Conservation (phyloP, 2,329 filamentous ascomycete genomes). For the Stachybotrys echinatus region DNA sequence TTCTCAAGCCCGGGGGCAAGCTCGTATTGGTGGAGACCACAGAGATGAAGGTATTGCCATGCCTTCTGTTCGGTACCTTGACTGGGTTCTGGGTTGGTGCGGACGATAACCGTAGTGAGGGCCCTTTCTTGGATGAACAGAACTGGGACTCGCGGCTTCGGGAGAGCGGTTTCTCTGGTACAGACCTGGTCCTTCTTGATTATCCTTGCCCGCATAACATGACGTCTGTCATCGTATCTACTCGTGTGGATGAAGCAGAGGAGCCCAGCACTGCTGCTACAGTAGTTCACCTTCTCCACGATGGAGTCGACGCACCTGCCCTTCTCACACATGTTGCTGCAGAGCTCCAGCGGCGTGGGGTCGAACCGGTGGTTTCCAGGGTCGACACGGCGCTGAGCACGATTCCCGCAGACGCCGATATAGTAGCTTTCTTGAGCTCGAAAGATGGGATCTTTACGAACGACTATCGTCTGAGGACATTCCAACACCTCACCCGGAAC, state of each 20-base stretch:
- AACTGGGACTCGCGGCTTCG: constrained; percentile 6
- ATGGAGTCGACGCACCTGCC: neutral
- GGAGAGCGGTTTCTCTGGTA: neutral
- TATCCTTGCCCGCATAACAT: neutral
- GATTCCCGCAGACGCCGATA: neutral
- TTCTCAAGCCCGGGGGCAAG: constrained; percentile 17
- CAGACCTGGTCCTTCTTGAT: neutral
- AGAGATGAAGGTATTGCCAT: neutral
- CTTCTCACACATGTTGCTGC: neutral
- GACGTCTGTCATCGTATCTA: neutral
- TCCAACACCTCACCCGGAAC: constrained; percentile 2
- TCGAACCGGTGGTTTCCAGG: neutral
- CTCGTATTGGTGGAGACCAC: constrained; percentile 16
- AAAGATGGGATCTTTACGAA: neutral
- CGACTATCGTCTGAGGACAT: neutral
- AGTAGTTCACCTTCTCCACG: neutral
- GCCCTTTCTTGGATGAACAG: neutral
- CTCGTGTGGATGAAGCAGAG: neutral
- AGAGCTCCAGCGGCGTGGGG: neutral
- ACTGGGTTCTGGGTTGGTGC: constrained; percentile 25
- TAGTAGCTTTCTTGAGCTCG: neutral
- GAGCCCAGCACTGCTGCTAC: neutral
- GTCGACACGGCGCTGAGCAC: neutral
- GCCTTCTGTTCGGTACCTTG: constrained; percentile 17
- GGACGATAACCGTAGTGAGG: constrained; percentile 5